These are phyloP conservation scores for Aspergillus tanneri DNA, from an alignment of 2,329 filamentous ascomycete genomes.

Conservation along the genomic window DNA sequence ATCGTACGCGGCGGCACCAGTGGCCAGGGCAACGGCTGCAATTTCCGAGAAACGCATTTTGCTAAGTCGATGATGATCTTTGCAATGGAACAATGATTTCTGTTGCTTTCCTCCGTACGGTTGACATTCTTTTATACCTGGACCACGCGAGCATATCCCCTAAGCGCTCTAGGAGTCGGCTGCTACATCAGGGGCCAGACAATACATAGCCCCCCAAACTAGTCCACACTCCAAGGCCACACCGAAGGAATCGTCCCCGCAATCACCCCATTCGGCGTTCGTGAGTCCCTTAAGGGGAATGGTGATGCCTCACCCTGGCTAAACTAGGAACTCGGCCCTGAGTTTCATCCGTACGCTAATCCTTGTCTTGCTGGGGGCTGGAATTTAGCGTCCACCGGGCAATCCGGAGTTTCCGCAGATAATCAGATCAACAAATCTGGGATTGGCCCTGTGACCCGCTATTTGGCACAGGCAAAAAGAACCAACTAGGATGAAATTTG, in stretches of 20 bases:
- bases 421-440: too few relatives aligned
- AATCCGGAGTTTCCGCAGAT: background rate
- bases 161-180: background rate
- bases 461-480: too few relatives aligned
- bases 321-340: background rate
- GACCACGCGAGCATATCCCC: background rate
- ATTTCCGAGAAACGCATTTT: background rate
- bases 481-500: too few relatives aligned
- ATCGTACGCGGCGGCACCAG: constrained; percentile 10
- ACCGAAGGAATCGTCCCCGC: background rate
- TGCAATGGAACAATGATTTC: background rate
- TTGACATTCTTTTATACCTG: background rate
- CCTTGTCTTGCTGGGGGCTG: too few relatives aligned
- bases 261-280: background rate
- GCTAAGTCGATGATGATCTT: background rate
- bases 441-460: too few relatives aligned
- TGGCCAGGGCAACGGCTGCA: background rate
- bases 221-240: background rate
- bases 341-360: too few relatives aligned
- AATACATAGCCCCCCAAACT: background rate
- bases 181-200: too few relatives aligned
- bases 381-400: background rate
- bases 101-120: background rate
- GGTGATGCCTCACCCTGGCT: background rate
- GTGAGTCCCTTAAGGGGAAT: background rate